Conservation (phyloP, 257 asterid species). For the Ilex asprella region DNA sequence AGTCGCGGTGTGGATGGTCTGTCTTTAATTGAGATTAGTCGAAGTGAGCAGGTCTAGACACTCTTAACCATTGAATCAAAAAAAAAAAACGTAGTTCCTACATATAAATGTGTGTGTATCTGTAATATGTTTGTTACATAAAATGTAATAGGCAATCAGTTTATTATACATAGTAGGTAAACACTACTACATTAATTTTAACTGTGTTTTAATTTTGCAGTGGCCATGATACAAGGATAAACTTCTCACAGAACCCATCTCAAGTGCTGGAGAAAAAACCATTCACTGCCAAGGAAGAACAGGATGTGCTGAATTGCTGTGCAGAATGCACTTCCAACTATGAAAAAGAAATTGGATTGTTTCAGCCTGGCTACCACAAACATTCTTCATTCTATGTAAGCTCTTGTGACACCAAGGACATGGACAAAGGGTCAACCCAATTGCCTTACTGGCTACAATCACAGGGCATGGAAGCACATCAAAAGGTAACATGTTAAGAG, state of each 20-base stretch:
- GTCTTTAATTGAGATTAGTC: too few relatives aligned
- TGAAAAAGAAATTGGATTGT: conserved; percentile 46
- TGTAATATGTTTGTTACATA: neutral
- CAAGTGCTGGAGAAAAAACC: conserved; percentile 37
- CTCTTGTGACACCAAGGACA: conserved; percentile 18
- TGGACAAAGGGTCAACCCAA: conserved; percentile 34
- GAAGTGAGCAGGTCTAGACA: too few relatives aligned
- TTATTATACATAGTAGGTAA: too few relatives aligned
- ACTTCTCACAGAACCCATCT: conserved; percentile 28
- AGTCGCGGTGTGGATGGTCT: too few relatives aligned
- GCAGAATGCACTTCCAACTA: conserved; percentile 60
- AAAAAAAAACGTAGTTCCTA: too few relatives aligned
- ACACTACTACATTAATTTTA: neutral
- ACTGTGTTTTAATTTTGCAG: conserved; percentile 21
- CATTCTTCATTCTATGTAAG: conserved; percentile 13
- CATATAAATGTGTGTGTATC: too few relatives aligned
- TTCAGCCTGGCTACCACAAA: conserved; percentile 28
- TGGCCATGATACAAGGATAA: conserved; percentile 38
- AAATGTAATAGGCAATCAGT: neutral
- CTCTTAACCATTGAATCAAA: too few relatives aligned
- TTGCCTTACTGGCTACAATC: conserved; percentile 71
- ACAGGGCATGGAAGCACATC: conserved; percentile 23
- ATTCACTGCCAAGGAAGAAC: conserved; percentile 32
- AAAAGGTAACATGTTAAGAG: conserved; percentile 34
- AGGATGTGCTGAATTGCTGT: conserved; percentile 51